Evolutionary conservation across 805 yeast species (phyloP), one percentile per base, ranked within the genome.

Genomic region (Alloascoidea africana): DNA sequence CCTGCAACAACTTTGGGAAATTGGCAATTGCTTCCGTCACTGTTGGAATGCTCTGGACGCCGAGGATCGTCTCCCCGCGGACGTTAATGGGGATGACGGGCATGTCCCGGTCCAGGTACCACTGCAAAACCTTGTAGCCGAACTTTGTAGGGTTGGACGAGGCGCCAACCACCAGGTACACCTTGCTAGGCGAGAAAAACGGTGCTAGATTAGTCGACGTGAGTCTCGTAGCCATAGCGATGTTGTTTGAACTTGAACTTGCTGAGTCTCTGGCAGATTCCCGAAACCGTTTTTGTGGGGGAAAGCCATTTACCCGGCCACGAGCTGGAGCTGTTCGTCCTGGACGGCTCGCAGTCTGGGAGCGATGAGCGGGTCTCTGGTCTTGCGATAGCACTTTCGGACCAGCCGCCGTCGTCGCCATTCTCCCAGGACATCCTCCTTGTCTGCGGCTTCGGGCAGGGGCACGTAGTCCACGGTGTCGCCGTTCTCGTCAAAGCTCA

Each of bases 91-190:
- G 86, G 3, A 67, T 59, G 1, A 68, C 86, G 0, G 77, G 70
- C 30, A 84, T 54, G 2, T 61, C 55, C 40, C 68, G 77, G 35
- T 53, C 51, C 5, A 65, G 41, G 49, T 83, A 82, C 93, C 93
- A 83, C 30, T 60, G 54, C 15, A 78, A 53, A 18, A 83, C 78
- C 52, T 73, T 76, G 58, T 62, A 68, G 0, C 93, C 93, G 51
- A 71, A 81, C 52, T 82, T 83, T 4, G 58, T 42, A 0, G 76
- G 66, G 47, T 74, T 70, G 3, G 66, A 53, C 2, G 85, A 71
- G 0, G 93, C 91, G 0, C 94, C 94, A 0, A 76, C 66, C 1
- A 82, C 85, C 8, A 71, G 73, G 45, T 70, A 76, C 38, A 63
- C 60, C 43, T 80, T 60, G 18, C 63, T 44, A 5, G 70, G 46